Evolutionary conservation across 2,329 filamentous ascomycete species (phyloP).

Genomic region (Fusarium concolor): DNA sequence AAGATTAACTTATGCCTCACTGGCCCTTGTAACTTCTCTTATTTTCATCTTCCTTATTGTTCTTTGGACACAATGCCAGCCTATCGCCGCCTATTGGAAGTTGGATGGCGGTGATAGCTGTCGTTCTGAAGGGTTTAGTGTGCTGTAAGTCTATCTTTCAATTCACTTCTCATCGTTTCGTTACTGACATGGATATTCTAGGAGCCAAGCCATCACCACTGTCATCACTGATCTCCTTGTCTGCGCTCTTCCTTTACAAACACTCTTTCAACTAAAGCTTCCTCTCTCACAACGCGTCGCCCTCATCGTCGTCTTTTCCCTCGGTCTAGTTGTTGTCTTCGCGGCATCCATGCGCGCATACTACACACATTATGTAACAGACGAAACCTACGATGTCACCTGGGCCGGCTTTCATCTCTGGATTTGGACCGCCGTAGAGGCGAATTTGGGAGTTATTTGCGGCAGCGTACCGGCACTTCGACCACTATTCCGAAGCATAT

Average conservation of each 20-base stretch:
- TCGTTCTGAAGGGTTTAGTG: constrained; percentile 45
- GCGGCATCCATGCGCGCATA: constrained; percentile 53
- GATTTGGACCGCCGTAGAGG: constrained; percentile 58
- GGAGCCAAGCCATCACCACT: constrained; percentile 50
- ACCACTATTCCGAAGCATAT: constrained; percentile 43
- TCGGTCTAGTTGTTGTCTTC: constrained; percentile 53
- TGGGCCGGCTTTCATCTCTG: constrained; percentile 56
- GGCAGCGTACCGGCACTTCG: constrained; percentile 54
- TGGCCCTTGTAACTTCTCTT: constrained; percentile 45
- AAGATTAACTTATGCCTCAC: constrained; percentile 46
- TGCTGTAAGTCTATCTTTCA: constrained; percentile 36
- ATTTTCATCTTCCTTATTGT: constrained; percentile 51
- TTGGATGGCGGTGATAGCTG: constrained; percentile 45
- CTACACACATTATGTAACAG: constrained; percentile 52
- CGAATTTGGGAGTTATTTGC: constrained; percentile 56
- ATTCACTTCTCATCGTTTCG: no score
- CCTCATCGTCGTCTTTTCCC: constrained; percentile 53
- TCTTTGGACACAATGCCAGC: constrained; percentile 54
- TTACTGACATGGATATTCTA: constrained; percentile 10
- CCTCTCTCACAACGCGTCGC: constrained; percentile 50
- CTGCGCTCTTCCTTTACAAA: constrained; percentile 53
- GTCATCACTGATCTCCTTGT: constrained; percentile 52
- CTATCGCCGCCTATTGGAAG: constrained; percentile 42
- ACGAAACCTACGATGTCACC: constrained; percentile 55
- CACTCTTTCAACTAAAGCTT: constrained; percentile 49